Conservation (phyloP, 106 monocot species). For the Dendrobium catenatum region DNA sequence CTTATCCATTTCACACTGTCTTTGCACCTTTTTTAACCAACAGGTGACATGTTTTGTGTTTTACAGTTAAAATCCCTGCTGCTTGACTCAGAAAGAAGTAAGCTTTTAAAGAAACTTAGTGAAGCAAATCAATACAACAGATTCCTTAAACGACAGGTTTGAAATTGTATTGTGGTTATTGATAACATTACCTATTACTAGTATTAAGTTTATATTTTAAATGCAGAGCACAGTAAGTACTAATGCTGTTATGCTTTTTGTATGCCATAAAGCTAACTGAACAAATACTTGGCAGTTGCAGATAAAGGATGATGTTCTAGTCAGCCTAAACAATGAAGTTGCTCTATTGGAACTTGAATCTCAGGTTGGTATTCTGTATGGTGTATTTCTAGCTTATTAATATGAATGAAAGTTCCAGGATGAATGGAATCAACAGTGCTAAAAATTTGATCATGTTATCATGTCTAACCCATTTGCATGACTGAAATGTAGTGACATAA, state of each 20-base stretch:
- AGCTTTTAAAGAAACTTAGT: constrained; percentile 67
- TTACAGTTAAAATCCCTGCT: constrained; percentile 64
- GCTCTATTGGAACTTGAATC: constrained; percentile 73
- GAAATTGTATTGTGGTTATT: neutral
- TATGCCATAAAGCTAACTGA: neutral
- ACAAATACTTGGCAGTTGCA: constrained; percentile 43
- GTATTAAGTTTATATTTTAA: neutral
- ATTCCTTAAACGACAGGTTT: constrained; percentile 83
- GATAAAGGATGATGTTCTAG: constrained; percentile 52
- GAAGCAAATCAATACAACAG: constrained; percentile 90
- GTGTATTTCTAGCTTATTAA: constrained; percentile 6
- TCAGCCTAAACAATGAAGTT: constrained; percentile 62
- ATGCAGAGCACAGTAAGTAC: neutral
- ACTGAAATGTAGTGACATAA: too few species aligned
- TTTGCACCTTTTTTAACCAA: neutral
- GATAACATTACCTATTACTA: neutral
- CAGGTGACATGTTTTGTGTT: constrained; percentile 1
- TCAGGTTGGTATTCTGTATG: constrained; percentile 33
- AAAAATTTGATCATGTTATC: too few species aligned
- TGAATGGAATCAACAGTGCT: too few species aligned
- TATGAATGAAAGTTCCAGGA: neutral
- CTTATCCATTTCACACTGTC: neutral
- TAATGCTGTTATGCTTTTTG: neutral
- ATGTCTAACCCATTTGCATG: too few species aligned
- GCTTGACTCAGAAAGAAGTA: constrained; percentile 59